Base-by-base conservation (phyloP, 306 rosid species). In the Castanopsis chinensis region DNA sequence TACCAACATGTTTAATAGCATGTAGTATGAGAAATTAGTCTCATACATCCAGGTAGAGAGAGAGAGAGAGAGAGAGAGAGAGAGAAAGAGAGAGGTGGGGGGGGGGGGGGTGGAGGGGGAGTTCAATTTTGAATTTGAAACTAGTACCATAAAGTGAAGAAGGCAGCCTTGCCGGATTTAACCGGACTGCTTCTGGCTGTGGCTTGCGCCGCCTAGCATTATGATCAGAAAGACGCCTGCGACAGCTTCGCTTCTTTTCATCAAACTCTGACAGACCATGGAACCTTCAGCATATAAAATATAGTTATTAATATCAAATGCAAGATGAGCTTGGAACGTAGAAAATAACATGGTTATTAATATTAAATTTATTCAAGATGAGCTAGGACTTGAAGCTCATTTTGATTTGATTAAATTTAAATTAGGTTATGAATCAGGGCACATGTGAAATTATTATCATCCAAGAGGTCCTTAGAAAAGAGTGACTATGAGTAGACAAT, bases 171-270 rank as follows among this genome's bases (percentile, higher is more conserved):
- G 93, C 79, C 55, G 90, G 82, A 77, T 90, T 90, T 74, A 88
- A 60, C 49, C 73, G 86, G 74, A 81, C 71, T 59, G 87, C 85
- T 74, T 87, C 89, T 27, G 87, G 82, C 71, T 79, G 97, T 45
- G 95, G 93, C 86, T 94, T 94, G 78, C 97, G 99, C 28, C 99
- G 99, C 87, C 99, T 91, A 75, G 99, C 97, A 83, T 94, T 94
- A 79, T 94, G 99, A 91, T 94, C 94, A 21, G 88, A 91, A 57
- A 94, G 99, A 76, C 97, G 97, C n/a, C 84, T 89, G 60, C 97
- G 92, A 82, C 97, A 94, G 86, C 97, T 94, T 87, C 99, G 90
- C 84, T 94, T 94, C 79, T 87, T 87, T 27, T 90, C 95, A 81
- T 94, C 99, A 78, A 94, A 94, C 77, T 91, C 99, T 25, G 91